Evolutionary conservation across 148 eudicot species (phyloP).

Genomic region (Mesembryanthemum crystallinum): DNA sequence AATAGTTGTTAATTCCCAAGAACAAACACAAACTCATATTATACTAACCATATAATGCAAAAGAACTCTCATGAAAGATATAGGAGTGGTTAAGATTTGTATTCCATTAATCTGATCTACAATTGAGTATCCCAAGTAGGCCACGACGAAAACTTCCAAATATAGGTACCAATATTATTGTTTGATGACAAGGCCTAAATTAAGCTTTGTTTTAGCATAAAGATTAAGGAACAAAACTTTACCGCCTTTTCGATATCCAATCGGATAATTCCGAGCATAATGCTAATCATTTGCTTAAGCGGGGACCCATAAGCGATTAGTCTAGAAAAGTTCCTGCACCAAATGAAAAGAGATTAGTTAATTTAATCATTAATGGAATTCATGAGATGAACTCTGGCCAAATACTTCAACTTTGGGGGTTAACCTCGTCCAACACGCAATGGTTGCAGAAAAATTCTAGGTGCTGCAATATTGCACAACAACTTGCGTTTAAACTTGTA

Average conservation of each 20-base stretch:
- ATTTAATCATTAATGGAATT: not conserved
- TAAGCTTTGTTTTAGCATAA: slow-evolving; percentile 4
- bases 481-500: not conserved
- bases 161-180: not conserved
- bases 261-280: not conserved
- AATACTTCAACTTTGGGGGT: slow-evolving; percentile 12
- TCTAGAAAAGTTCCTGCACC: slow-evolving; percentile 4
- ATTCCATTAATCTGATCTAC: not conserved
- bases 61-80: not conserved
- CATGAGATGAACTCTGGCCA: not conserved
- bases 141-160: not conserved
- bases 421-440: slow-evolving; percentile 20
- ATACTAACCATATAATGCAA: not conserved
- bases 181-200: not conserved
- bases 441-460: not conserved
- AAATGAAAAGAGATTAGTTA: not conserved
- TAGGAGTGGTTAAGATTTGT: not conserved
- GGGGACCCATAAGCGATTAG: not conserved
- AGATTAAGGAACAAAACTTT: slow-evolving; percentile 11
- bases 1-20: not conserved
- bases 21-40: not conserved
- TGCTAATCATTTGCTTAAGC: not conserved
- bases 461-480: slow-evolving; percentile 8
- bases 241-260: not conserved
- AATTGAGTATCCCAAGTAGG: not conserved